Percentiles rank a stretch among this genome's conserved stretches.
Evolutionary conservation across 192 early-diverging fungal genomes (phyloP).

Genomic region (Backusella tuberculispora): DNA sequence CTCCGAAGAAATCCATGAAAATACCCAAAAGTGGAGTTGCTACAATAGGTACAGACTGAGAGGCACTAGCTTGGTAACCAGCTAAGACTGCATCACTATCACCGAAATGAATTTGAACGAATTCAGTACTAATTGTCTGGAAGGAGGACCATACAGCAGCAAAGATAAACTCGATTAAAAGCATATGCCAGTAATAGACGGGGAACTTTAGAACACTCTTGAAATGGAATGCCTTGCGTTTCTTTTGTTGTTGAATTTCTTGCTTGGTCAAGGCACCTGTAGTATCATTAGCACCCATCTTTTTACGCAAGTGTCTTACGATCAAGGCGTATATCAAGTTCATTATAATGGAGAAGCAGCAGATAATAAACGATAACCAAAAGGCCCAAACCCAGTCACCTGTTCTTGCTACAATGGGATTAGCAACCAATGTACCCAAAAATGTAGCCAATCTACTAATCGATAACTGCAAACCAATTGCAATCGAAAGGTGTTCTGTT

Average conservation of each 20-base stretch:
- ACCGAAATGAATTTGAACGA: slow-evolving; percentile 44
- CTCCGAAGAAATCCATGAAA: slow-evolving; percentile 58
- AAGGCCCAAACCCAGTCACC: slow-evolving; percentile 50
- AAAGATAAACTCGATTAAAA: slow-evolving; percentile 59
- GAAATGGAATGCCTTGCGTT: slow-evolving; percentile 59
- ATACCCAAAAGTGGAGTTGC: slow-evolving; percentile 57
- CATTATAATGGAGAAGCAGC: slow-evolving; percentile 65
- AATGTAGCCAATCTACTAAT: slow-evolving; percentile 74
- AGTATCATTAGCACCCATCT: neutral
- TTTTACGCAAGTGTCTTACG: slow-evolving; percentile 49
- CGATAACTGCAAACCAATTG: slow-evolving; percentile 72
- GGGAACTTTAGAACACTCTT: slow-evolving; percentile 57
- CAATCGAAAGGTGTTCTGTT: slow-evolving; percentile 66
- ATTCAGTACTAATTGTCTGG: slow-evolving; percentile 42
- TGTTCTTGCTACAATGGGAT: slow-evolving; percentile 55
- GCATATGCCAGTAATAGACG: slow-evolving; percentile 60
- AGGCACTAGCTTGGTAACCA: slow-evolving; percentile 45
- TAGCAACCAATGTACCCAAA: slow-evolving; percentile 66
- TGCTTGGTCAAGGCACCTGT: slow-evolving; percentile 7
- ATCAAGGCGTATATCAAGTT: slow-evolving; percentile 68
- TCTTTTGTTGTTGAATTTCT: slow-evolving; percentile 40
- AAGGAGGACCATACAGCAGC: slow-evolving; percentile 50
- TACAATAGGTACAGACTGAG: slow-evolving; percentile 59
- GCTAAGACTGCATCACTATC: slow-evolving; percentile 31
- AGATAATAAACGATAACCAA: slow-evolving; percentile 61